Conservation (phyloP, 805 yeast species). For the Wickerhamomyces chaumierensis region DNA sequence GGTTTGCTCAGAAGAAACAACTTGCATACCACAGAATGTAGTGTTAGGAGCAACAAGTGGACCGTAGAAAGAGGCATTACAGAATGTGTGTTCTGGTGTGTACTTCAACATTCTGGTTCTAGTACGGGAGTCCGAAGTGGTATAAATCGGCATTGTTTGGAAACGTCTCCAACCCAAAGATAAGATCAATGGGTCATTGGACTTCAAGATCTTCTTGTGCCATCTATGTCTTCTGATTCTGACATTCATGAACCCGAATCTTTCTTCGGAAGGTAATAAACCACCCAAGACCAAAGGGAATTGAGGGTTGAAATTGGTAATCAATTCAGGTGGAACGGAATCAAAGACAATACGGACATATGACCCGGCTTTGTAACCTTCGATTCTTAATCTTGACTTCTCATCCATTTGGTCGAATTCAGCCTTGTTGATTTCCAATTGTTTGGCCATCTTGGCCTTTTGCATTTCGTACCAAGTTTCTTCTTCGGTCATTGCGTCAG, state of each 20-base stretch:
- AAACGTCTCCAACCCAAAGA: constrained; percentile 98
- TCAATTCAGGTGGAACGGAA: constrained; percentile 77
- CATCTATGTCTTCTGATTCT: constrained; percentile 97
- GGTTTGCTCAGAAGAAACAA: constrained; percentile 73
- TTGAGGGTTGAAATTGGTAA: constrained; percentile 74
- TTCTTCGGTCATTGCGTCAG: constrained; percentile 70
- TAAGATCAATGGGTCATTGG: constrained; percentile 89
- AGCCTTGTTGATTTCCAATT: constrained; percentile 82
- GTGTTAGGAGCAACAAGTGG: constrained; percentile 97
- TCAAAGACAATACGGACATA: constrained; percentile 86
- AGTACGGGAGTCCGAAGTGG: constrained; percentile 95
- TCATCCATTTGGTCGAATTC: constrained; percentile 65
- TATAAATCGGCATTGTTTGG: constrained; percentile 91
- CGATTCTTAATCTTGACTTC: constrained; percentile 69
- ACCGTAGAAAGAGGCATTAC: constrained; percentile 93
- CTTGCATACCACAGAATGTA: constrained; percentile 90
- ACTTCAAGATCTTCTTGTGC: constrained; percentile 92
- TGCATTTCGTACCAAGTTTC: constrained; percentile 98
- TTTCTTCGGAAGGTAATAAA: constrained; percentile 75
- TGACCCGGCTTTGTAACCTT: constrained; percentile 89
- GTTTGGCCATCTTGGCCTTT: constrained; percentile 94
- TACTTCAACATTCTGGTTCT: constrained; percentile 96
- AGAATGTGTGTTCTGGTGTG: constrained; percentile 96
- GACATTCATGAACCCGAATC: constrained; percentile 87
- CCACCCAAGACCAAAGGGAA: constrained; percentile 90